Evolutionary conservation across 805 yeast species (phyloP).

Genomic region (Clavispora vitiphila): DNA sequence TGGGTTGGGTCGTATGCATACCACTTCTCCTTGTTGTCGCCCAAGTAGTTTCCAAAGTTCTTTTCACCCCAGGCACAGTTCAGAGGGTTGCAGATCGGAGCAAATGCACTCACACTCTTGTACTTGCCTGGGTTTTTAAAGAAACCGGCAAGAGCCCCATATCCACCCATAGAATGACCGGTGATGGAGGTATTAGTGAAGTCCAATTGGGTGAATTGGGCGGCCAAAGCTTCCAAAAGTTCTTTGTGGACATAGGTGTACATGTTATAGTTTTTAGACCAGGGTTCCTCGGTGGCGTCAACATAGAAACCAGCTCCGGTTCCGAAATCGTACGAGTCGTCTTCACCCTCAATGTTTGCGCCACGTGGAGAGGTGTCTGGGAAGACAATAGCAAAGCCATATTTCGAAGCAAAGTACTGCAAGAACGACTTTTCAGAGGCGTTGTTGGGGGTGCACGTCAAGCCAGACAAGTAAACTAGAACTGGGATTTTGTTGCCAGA

Average conservation of each 20-base stretch:
- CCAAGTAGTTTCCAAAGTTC: constrained; percentile 75
- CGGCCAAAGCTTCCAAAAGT: constrained; percentile 49
- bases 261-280: constrained; percentile 75
- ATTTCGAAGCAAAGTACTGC: constrained; percentile 72
- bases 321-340: constrained; percentile 86
- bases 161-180: constrained; percentile 99
- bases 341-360: constrained; percentile 68
- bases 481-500: constrained; percentile 53
- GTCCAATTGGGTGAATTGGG: constrained; percentile 47
- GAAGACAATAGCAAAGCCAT: constrained; percentile 82
- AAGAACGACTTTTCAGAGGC: constrained; percentile 91
- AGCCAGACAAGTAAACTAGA: constrained; percentile 75
- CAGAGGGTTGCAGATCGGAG: constrained; percentile 83
- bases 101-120: constrained; percentile 80
- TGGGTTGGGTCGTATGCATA: constrained; percentile 77
- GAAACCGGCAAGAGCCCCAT: constrained; percentile 73
- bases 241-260: constrained; percentile 76
- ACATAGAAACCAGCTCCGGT: constrained; percentile 94
- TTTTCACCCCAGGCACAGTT: constrained; percentile 84
- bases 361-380: constrained; percentile 98
- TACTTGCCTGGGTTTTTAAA: constrained; percentile 67
- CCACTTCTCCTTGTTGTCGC: constrained; percentile 60
- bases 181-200: constrained; percentile 65
- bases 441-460: constrained; percentile 90
- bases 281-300: constrained; percentile 73